A percentile compares a stretch with the other conserved stretches of the same genome.
Evolutionary conservation across 148 eudicot genomes (phyloP).

Genomic region (Silene conica): DNA sequence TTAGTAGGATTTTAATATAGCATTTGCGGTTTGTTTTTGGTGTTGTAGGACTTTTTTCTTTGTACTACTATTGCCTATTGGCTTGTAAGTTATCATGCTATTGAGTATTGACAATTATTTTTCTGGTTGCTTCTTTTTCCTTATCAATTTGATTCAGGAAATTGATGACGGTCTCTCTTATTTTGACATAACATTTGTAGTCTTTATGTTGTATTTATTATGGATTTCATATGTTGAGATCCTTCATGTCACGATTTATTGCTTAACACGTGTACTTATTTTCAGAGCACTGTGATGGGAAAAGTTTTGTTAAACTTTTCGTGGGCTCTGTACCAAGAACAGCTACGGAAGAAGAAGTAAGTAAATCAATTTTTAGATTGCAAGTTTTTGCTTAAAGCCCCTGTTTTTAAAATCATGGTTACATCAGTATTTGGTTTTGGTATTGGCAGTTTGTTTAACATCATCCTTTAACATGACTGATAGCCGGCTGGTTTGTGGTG

Average conservation of each 20-base stretch:
- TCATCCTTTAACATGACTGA: neutral
- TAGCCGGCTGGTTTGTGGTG: neutral
- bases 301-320: conserved; percentile 68
- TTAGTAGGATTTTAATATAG: no score
- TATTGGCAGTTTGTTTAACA: neutral
- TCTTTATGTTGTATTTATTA: neutral
- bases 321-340: conserved; percentile 94
- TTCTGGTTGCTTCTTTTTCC: no score
- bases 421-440: neutral
- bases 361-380: conserved; percentile 18
- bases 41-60: no score
- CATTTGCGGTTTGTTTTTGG: no score
- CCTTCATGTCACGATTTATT: neutral
- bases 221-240: no score
- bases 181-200: neutral
- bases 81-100: no score
- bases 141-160: no score
- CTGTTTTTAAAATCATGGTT: no score
- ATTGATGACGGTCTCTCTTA: neutral
- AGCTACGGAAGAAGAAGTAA: conserved; percentile 79
- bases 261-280: conserved; percentile 12
- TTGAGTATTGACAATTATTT: no score
- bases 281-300: conserved; percentile 54
- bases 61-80: no score
- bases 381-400: neutral